These are phyloP conservation scores for Ascochyta rabiei DNA, from an alignment of 2,329 filamentous ascomycete genomes.

Conservation along the genomic window DNA sequence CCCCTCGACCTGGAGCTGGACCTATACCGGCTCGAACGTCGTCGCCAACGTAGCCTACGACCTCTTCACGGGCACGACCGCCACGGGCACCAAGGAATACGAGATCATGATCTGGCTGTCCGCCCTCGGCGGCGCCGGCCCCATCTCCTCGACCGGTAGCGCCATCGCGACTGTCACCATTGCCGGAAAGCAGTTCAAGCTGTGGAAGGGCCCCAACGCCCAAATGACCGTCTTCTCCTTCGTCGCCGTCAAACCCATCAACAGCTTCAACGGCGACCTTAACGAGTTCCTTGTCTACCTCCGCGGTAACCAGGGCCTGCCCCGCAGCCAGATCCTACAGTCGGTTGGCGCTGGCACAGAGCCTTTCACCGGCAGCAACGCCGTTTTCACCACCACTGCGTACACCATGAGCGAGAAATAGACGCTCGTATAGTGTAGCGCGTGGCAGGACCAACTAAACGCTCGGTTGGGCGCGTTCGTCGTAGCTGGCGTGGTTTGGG, in stretches of 20 bases:
- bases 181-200: conserved; percentile 60
- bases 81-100: conserved; percentile 57
- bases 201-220: conserved; percentile 67
- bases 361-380: conserved; percentile 59
- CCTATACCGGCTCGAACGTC: conserved; percentile 56
- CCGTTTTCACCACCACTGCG: conserved; percentile 51
- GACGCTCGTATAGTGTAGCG: background rate
- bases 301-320: conserved; percentile 54
- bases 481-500: too few species aligned
- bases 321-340: conserved; percentile 59
- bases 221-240: conserved; percentile 67
- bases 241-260: conserved; percentile 56
- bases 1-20: conserved; percentile 55
- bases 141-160: conserved; percentile 63
- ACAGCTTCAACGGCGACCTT: conserved; percentile 63
- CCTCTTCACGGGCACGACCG: conserved; percentile 62
- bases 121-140: conserved; percentile 62
- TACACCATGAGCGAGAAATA: conserved; percentile 46
- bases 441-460: too few species aligned
- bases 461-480: too few species aligned
- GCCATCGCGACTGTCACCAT: conserved; percentile 62
- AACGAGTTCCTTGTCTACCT: conserved; percentile 65
- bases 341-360: conserved; percentile 63
- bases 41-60: conserved; percentile 68
- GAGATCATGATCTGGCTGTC: conserved; percentile 72